Conservation (phyloP, 805 yeast species). For the Ascoidea tarda region DNA sequence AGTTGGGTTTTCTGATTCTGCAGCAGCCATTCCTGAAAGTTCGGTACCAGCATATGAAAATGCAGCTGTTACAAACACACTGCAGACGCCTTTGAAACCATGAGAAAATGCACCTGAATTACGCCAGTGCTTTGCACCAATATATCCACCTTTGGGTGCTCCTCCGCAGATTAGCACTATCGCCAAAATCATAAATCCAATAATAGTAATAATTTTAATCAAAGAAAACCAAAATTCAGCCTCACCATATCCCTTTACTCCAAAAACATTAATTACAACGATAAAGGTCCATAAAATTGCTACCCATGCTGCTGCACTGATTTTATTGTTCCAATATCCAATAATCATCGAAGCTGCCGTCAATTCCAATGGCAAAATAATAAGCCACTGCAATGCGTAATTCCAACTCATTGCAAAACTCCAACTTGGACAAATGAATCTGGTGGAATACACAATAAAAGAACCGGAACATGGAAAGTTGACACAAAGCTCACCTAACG, state of each 20-base stretch:
- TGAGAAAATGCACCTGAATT: constrained; percentile 40
- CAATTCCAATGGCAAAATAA: constrained; percentile 43
- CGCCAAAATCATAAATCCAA: constrained; percentile 33
- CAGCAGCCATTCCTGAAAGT: constrained; percentile 61
- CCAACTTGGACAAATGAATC: constrained; percentile 40
- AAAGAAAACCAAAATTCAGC: constrained; percentile 36
- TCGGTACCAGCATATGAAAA: constrained; percentile 70
- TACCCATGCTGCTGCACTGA: constrained; percentile 49
- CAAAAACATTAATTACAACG: constrained; percentile 32
- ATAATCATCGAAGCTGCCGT: constrained; percentile 48
- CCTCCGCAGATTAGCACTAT: constrained; percentile 38
- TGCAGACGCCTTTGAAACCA: constrained; percentile 54
- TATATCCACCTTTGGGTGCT: constrained; percentile 32
- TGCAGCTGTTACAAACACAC: constrained; percentile 67
- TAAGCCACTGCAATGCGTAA: constrained; percentile 41
- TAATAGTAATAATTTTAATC: constrained; percentile 32
- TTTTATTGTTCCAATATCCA: constrained; percentile 35
- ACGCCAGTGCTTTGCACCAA: constrained; percentile 37
- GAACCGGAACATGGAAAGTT: constrained; percentile 41
- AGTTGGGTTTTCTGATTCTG: constrained; percentile 60
- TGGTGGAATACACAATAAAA: constrained; percentile 31
- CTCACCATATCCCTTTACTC: constrained; percentile 43
- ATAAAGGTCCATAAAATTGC: constrained; percentile 36
- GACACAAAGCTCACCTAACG: constrained; percentile 38
- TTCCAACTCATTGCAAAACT: constrained; percentile 42